Evolutionary conservation across 768 basidiomycete genomes (phyloP), one percentile per base, ranked within the genome.

Genomic region (Glaciozyma antarctica): DNA sequence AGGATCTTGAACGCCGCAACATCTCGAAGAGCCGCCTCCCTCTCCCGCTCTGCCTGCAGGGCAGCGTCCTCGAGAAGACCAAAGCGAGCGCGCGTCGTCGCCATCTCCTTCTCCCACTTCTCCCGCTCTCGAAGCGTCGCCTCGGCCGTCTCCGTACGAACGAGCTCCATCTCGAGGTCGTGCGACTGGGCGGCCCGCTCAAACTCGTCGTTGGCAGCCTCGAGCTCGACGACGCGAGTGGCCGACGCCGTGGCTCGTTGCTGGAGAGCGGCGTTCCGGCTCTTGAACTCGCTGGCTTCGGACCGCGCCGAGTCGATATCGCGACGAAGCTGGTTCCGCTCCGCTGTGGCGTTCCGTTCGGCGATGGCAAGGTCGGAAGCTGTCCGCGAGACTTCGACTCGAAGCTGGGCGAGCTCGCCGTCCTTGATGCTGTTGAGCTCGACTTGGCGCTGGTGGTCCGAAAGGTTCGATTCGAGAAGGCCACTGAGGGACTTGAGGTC

Each of bases 381-480:
- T 38, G 89, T 77, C 48, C 81, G 80, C 24, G 75, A 73, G 26
- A 82, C 82, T 72, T 90, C 85, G 15, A 74, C 73, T 26, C 92
- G 85, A 9, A 99, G 80, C 38, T 85, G 81, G 0, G 77, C 75
- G 16, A 97, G 83, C 76, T 99, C 94, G 53, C 83, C 80, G 69
- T 97, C 92, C 72, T 86, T 89, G 77, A 87, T 87, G 76, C 85
- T 86, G 75, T 91, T 89, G 0, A 85, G 90, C 74, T 95, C 88
- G 43, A 81, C 82, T 22, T 88, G 83, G 38, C 86, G 85, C 13
- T 83, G 86, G 72, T 91, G 92, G 75, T 97, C 92, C 30, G 85
- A 86, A 0, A 86, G 82, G 76, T 91, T 95, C 1, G 88, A 87
- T 54, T 86, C 85, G 78, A 95, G 83, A 19, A 88, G 78, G n/a